phyloP scores from a whole-genome alignment of 129 eudicot species.

The Pseudognaphalium luteoalbum region DNA sequence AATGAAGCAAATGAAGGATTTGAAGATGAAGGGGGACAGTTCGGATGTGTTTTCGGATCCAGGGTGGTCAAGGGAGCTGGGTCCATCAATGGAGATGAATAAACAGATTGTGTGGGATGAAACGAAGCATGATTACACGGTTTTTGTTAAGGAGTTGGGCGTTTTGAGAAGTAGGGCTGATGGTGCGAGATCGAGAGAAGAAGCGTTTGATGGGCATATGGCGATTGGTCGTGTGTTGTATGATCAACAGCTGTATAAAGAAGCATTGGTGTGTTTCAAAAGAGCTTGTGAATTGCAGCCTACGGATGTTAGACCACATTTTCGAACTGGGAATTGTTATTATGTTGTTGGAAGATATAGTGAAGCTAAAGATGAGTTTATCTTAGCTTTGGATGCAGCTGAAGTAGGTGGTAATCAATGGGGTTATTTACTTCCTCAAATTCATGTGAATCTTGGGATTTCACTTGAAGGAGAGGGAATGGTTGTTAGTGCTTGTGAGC shows the following conservation, averaged over 20 bases:
- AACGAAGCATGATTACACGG: constrained; percentile 50
- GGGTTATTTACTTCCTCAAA: constrained; percentile 92
- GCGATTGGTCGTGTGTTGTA: constrained; percentile 88
- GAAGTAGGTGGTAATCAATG: constrained; percentile 94
- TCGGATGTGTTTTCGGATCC: constrained; percentile 80
- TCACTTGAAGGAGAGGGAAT: constrained; percentile 94
- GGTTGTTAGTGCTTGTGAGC: constrained; percentile 97
- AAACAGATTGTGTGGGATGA: constrained; percentile 84
- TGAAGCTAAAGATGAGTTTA: constrained; percentile 77
- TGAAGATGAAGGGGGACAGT: constrained; percentile 54
- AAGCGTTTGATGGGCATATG: constrained; percentile 98
- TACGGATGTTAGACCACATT: constrained; percentile 90
- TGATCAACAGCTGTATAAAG: constrained; percentile 72
- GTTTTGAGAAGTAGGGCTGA: constrained; percentile 82
- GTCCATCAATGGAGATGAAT: constrained; percentile 62
- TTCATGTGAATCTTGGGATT: constrained; percentile 95
- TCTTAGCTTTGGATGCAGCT: constrained; percentile 84
- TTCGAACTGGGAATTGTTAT: constrained; percentile 87
- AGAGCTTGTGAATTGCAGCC: constrained; percentile 95
- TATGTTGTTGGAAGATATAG: constrained; percentile 64
- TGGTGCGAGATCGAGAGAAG: constrained; percentile 74
- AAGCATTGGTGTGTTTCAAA: constrained; percentile 74
- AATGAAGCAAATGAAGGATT: constrained; percentile 63
- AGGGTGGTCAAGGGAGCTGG: constrained; percentile 96
- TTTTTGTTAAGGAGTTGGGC: constrained; percentile 83